Base-by-base conservation (phyloP, 305 asterid species). In the Stenogyne calaminthoides region DNA sequence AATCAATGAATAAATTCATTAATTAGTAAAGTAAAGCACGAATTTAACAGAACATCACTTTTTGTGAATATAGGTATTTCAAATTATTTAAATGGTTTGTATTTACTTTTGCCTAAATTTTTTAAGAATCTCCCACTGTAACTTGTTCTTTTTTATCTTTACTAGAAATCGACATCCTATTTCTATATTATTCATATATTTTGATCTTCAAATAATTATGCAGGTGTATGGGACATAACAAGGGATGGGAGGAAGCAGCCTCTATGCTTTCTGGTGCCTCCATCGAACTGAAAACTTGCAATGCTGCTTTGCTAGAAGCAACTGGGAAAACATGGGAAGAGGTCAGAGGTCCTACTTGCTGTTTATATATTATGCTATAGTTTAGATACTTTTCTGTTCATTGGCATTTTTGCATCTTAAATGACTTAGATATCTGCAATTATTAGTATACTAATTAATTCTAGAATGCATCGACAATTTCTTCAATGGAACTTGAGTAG, bases 221-320 rank as follows among this genome's bases (percentile, higher is more conserved):
- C 87, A 93, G 98, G 98, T 93, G 98, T 76, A 93, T 93, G 98
- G 98, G 98, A 55, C 98, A 93, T 76, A 91, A 93, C 73, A 88
- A 77, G 84, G 98, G 97, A 69, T 93, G 98, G 98, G 98, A 93
- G 80, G 97, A 91, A 83, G 98, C 98, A 34, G 98, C 98, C 37
- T 89, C 98, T 55, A 81, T 89, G 92, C 77, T 93, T 56, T 82
- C 93, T 2, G 98, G 98, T 74, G 88, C 81, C 67, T 78, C 91
- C 61, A 78, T 93, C 64, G 97, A 89, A 84, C 81, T 93, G 71
- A 82, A 93, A 81, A 84, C 96, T 59, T 89, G 98, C 83, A 91
- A 91, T 84, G 97, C 97, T 76, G 98, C 97, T 62, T 80, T 93
- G 84, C 90, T 93, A 40, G 91, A 93, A 90, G 91, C 98, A 63